Percentiles rank a stretch among this genome's conserved stretches.
These are phyloP conservation scores for Mycosphaerella sp. DNA, from an alignment of 2,329 filamentous ascomycete genomes.

Conservation along the genomic window DNA sequence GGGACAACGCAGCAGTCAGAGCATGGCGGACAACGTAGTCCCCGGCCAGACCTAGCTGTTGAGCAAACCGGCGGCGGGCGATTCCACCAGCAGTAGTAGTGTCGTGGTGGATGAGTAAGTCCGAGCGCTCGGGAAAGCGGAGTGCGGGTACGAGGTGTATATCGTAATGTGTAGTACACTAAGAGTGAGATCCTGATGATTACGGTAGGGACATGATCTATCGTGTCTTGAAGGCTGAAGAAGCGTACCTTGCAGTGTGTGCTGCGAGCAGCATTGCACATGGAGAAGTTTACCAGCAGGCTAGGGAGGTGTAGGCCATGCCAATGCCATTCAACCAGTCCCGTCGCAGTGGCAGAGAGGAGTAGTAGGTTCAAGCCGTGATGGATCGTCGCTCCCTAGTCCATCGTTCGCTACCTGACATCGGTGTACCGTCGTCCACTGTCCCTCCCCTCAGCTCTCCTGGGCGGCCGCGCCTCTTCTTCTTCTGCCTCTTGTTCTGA, in stretches of 20 bases:
- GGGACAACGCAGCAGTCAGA: background rate
- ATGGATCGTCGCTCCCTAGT: slow-evolving; percentile 13
- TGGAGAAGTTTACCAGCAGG: slow-evolving; percentile 1
- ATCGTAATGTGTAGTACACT: too few relatives aligned
- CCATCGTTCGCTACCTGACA: background rate
- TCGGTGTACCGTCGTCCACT: background rate
- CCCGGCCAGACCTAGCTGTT: slow-evolving; percentile 7
- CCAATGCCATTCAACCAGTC: too few relatives aligned
- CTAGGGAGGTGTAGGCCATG: background rate
- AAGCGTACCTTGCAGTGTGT: background rate
- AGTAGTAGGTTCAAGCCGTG: slow-evolving; percentile 6
- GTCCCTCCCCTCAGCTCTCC: too few relatives aligned
- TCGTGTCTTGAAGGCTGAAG: background rate
- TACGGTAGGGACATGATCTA: background rate
- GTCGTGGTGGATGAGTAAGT: background rate
- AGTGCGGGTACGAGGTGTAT: background rate
- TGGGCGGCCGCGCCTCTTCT: too few relatives aligned
- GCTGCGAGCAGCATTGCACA: slow-evolving; percentile 9
- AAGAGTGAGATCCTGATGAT: background rate
- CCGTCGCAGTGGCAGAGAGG: too few relatives aligned
- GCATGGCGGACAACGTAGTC: slow-evolving; percentile 13
- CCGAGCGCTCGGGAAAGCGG: background rate
- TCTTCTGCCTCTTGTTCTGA: too few relatives aligned
- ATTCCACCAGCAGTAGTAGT: background rate
- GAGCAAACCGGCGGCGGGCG: slow-evolving; percentile 11